Percentiles rank a stretch among this genome's conserved stretches.
phyloP scores from a whole-genome alignment of 1,284 basidiomycete genomes.

The Cutaneotrichosporon daszewskae region DNA sequence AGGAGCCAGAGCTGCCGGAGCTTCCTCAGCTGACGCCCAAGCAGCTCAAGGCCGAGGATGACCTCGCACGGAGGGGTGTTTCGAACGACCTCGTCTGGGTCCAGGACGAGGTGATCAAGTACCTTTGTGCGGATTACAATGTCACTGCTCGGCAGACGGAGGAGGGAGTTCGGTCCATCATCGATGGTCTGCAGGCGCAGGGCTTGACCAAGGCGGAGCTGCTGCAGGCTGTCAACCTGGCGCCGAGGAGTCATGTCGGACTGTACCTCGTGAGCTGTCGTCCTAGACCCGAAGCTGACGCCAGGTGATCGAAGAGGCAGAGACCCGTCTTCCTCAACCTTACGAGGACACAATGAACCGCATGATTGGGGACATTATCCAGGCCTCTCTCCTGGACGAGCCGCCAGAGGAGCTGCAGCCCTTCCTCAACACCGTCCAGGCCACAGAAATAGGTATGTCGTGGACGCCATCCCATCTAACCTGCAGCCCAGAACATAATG shows the following conservation, averaged over 20 bases:
- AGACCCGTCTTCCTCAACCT: constrained; percentile 59
- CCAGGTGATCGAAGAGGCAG: constrained; percentile 84
- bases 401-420: constrained; percentile 24
- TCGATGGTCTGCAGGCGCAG: constrained; percentile 61
- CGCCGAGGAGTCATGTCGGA: constrained; percentile 73
- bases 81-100: constrained; percentile 79
- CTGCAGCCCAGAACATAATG: constrained; percentile 18
- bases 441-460: constrained; percentile 11
- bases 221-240: constrained; percentile 81
- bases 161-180: constrained; percentile 61
- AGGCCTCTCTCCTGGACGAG: constrained; percentile 25
- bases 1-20: constrained; percentile 30
- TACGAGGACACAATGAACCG: constrained; percentile 61
- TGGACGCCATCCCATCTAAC: neutral
- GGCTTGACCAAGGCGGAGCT: constrained; percentile 84
- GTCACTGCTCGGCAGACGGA: constrained; percentile 64
- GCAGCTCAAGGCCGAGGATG: constrained; percentile 51
- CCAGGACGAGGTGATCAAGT: constrained; percentile 79
- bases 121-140: constrained; percentile 53
- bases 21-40: constrained; percentile 32
- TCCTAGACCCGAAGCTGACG: neutral
- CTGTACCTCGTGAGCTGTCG: constrained; percentile 62
- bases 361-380: constrained; percentile 57
- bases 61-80: constrained; percentile 45
- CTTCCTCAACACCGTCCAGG: constrained; percentile 17